Evolutionary conservation across 2,329 filamentous ascomycete species (phyloP).

Genomic region (Ampelomyces quisqualis): DNA sequence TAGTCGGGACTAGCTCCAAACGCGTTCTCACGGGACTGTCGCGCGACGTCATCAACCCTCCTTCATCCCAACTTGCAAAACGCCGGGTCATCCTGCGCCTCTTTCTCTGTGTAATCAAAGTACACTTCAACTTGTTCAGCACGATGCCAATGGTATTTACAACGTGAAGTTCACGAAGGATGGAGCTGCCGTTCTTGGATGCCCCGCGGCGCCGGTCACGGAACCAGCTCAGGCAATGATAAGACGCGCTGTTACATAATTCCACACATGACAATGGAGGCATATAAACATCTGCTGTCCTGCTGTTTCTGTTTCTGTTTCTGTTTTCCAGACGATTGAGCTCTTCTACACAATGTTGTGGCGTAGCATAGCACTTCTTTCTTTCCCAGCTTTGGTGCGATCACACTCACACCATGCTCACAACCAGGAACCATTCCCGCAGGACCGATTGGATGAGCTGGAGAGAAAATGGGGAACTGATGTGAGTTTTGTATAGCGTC

Average conservation of each 20-base stretch:
- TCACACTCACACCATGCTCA: slow-evolving; percentile 36
- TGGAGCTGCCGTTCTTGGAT: slow-evolving; percentile 25
- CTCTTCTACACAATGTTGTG: slow-evolving; percentile 17
- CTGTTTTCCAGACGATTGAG: not conserved
- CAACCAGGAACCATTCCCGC: slow-evolving; percentile 29
- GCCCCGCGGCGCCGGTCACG: slow-evolving; percentile 22
- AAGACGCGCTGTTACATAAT: slow-evolving; percentile 37
- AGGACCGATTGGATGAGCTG: slow-evolving; percentile 35
- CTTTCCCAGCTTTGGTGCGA: slow-evolving; percentile 20
- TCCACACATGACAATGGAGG: slow-evolving; percentile 15
- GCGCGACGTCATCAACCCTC: slow-evolving; percentile 27
- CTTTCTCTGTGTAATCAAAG: too few relatives aligned
- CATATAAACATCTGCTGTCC: slow-evolving; percentile 3
- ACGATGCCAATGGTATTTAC: too few relatives aligned
- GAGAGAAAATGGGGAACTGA: slow-evolving; percentile 47
- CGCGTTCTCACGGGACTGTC: slow-evolving; percentile 34
- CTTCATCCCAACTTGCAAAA: not conserved
- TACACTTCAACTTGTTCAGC: too few relatives aligned
- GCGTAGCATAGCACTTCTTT: slow-evolving; percentile 11
- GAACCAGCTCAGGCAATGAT: slow-evolving; percentile 22
- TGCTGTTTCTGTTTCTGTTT: not conserved
- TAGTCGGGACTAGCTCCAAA: slow-evolving; percentile 19
- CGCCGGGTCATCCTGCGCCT: too few relatives aligned
- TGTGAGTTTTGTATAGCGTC: slow-evolving; percentile 20
- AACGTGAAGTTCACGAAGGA: not conserved